Base-by-base conservation (phyloP, 2,329 filamentous ascomycete species). In the Talaromyces sp. region DNA sequence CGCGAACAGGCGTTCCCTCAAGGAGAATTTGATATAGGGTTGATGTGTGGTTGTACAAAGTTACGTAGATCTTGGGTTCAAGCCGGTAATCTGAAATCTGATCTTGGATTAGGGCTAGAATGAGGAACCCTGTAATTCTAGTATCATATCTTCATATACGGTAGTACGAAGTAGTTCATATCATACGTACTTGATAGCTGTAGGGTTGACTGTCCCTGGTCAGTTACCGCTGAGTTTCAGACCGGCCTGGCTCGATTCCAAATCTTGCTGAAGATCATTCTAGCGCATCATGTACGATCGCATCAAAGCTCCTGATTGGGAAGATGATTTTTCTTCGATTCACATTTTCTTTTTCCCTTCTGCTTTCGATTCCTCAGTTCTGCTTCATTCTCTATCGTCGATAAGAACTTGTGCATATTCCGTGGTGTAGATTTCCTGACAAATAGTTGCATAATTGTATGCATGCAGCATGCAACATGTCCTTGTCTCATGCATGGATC, bases 1-100 rank as follows among this genome's bases (percentile, higher is more conserved):
- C 13, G 33, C 33, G 33, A 56, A 56, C 52, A 56, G 52, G 52
- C 5, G 52, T 56, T 56, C 31, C 24, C 8, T 11, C 33, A 56
- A 22, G 16, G 22, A 33, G 8, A 27, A 49, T 14, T 10, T 13
- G 37, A 39, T 47, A 8, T 27, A 52, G 49, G 49, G 27, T 33
- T n/a, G 49, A 35, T 54, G 31, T 35, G 50, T 54, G 50, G 50
- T 54, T 35, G 50, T 54, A 54, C 50, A 54, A 37, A 54, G 14
- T 2, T 13, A 47, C 11, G 50, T 22, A 11, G 19, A 56, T 56
- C 33, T 56, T 22, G 52, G 33, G n/a, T 35, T n/a, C 49, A 27
- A 27, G 24, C 49, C 31, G 50, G 16, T 11, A 31, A 54, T 54
- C 50, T 54, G 27, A 54, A 24, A 16, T 52, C 49, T 31, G 50